Base-by-base conservation (phyloP, 768 basidiomycete genomes). In the Cantharellus anzutake region DNA sequence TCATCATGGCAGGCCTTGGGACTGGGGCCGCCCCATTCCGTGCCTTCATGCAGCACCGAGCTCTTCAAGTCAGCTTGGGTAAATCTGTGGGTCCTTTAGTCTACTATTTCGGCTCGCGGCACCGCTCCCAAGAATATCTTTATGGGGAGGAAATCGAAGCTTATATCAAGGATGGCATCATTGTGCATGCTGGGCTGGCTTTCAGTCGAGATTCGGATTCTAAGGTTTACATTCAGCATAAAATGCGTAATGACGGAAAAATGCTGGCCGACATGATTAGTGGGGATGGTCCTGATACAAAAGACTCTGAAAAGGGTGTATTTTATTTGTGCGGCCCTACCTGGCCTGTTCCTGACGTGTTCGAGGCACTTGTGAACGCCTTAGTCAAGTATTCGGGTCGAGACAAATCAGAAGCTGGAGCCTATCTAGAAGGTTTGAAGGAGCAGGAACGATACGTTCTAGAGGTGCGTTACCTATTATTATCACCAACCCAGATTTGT, bases 1-100 rank as follows among this genome's bases (percentile, higher is more conserved):
- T 99, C 71, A 94, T 98, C 71, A 92, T 99, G 89, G 91, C 94
- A 41, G 96, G 96, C 64, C 82, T 99, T 39, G 96, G 96, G 56
- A 99, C 94, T 2, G 96, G 94, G 60, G 96, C 92, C 4, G 96
- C 96, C 5, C 96, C 96, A 34, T 99, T 99, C 86, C 89, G 96
- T 60, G 94, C 96, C 4, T 99, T 98, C 79, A 81, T 97, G 62
- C 96, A 99, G 70, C 83, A 99, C 71, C 83, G 94, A 60, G 91
- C 90, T 4, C 81, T 77, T 78, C 83, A 92, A 60, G 75, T 78
- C 39, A 71, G 80, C 39, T 82, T 87, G 68, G 84, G 85, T 37
- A 73, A 83, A 64, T 76, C 84, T 57, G 80, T 96, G 61, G 96
- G 96, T 0, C 94, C 94, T 2, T 79, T 90, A 5, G 84, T 97